Percentiles rank a stretch among this genome's conserved stretches.
Evolutionary conservation across 352 stramenopile genomes (phyloP).

Genomic region (Hyaloperonospora brassicae): DNA sequence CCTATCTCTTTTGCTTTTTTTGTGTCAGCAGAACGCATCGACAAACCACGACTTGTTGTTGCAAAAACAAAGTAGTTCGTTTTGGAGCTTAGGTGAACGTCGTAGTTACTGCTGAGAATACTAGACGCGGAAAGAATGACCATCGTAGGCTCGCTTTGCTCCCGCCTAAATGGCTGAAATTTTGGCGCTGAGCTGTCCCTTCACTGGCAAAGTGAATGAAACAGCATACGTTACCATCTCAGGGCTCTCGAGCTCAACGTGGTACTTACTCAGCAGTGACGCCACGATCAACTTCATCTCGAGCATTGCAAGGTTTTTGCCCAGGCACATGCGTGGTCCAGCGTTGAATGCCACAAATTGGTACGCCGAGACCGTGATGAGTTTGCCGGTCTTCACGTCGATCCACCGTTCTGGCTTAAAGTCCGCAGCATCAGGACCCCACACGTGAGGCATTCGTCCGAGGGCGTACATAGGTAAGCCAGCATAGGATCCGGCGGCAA

Average conservation of each 20-base stretch:
- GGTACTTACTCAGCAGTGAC: slow-evolving; percentile 51
- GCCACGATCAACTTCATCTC: slow-evolving; percentile 49
- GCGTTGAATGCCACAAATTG: slow-evolving; percentile 70
- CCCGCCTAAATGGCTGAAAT: slow-evolving; percentile 21
- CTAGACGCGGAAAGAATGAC: too few relatives aligned
- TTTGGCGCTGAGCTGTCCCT: slow-evolving; percentile 27
- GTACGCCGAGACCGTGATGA: slow-evolving; percentile 36
- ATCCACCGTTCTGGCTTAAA: slow-evolving; percentile 73
- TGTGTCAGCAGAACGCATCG: too few relatives aligned
- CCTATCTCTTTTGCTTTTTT: too few relatives aligned
- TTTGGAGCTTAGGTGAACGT: too few relatives aligned
- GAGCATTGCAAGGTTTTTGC: slow-evolving; percentile 62
- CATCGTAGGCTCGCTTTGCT: too few relatives aligned
- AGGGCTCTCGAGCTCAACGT: slow-evolving; percentile 29
- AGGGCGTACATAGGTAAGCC: slow-evolving; percentile 44
- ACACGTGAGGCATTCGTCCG: slow-evolving; percentile 45
- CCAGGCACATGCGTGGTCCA: slow-evolving; percentile 60
- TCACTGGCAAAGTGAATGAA: slow-evolving; percentile 49
- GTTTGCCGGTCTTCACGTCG: slow-evolving; percentile 28
- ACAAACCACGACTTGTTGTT: too few relatives aligned
- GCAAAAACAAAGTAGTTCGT: too few relatives aligned
- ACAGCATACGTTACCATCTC: slow-evolving; percentile 43
- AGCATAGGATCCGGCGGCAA: slow-evolving; percentile 29
- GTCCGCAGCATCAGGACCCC: slow-evolving; percentile 42
- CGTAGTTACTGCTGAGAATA: too few relatives aligned